Conservation (phyloP, 2,329 filamentous ascomycete species). For the Teratosphaeria pseudoeucalypti region DNA sequence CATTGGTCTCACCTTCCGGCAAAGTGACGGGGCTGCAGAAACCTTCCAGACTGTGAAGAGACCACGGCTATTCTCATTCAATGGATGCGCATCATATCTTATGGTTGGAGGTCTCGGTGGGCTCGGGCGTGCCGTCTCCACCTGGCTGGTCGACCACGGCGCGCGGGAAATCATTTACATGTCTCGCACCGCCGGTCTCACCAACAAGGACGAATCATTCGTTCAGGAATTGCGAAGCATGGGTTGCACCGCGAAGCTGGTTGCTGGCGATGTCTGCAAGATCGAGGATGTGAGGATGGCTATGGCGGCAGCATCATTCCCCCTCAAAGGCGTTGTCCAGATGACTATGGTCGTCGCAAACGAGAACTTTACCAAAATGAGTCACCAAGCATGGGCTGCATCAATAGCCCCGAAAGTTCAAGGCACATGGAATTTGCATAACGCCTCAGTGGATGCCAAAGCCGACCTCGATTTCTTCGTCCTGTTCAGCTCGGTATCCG, state of each 20-base stretch:
- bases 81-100: constrained; percentile 9
- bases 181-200: constrained; percentile 5
- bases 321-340: constrained; percentile 2
- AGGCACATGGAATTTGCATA: constrained; percentile 34
- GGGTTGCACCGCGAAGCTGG: background rate
- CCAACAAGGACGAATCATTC: background rate
- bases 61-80: background rate
- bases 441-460: background rate
- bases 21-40: background rate
- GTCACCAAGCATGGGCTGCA: background rate
- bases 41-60: background rate
- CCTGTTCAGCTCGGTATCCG: constrained; percentile 44
- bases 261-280: background rate
- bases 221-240: constrained; percentile 1
- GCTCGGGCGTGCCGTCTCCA: constrained; percentile 10
- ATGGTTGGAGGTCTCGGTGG: constrained; percentile 17
- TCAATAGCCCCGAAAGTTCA: background rate
- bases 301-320: constrained; percentile 2
- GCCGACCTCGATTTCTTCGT: constrained; percentile 33
- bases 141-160: constrained; percentile 11
- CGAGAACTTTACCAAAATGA: constrained; percentile 1
- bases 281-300: constrained; percentile 1
- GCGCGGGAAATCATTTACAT: constrained; percentile 10
- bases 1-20: constrained; percentile 7
- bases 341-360: constrained; percentile 3